Conservation (phyloP, 192 early-diverging fungal genomes). For the Physocladia obscura region DNA sequence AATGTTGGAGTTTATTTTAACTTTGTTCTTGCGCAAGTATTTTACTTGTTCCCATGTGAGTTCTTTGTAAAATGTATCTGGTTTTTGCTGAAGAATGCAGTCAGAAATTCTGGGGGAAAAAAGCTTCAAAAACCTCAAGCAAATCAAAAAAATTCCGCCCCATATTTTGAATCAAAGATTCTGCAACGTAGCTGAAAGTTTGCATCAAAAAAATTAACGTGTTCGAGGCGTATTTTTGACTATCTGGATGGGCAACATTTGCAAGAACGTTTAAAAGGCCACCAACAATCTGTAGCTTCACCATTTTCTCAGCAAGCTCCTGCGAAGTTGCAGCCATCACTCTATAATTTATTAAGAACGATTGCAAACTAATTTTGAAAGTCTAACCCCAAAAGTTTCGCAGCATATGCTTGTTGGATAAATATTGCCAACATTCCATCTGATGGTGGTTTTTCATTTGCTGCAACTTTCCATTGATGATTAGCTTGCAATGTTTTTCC, state of each 20-base stretch:
- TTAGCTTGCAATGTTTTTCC: constrained; percentile 34
- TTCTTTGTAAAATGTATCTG: constrained; percentile 61
- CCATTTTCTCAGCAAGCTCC: constrained; percentile 54
- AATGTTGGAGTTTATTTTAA: constrained; percentile 38
- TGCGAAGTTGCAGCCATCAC: constrained; percentile 47
- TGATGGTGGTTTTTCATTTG: constrained; percentile 37
- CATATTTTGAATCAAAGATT: constrained; percentile 51
- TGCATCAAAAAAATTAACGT: constrained; percentile 51
- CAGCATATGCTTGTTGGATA: constrained; percentile 63
- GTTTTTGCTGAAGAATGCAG: constrained; percentile 36
- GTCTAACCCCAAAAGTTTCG: constrained; percentile 56
- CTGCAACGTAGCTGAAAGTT: constrained; percentile 43
- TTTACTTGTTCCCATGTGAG: constrained; percentile 59
- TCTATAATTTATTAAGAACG: constrained; percentile 22
- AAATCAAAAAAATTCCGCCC: constrained; percentile 63
- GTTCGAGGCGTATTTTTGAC: constrained; percentile 56
- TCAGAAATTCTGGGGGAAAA: background rate
- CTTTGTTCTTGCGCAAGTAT: constrained; percentile 55
- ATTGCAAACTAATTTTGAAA: background rate
- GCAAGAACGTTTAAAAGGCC: constrained; percentile 56
- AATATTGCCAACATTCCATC: constrained; percentile 47
- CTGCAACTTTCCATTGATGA: constrained; percentile 36
- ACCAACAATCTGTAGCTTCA: constrained; percentile 54
- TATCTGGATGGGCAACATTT: constrained; percentile 58
- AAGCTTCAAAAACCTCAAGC: constrained; percentile 39